Evolutionary conservation across 2,329 filamentous ascomycete genomes (phyloP), one percentile per base, ranked within the genome.

Genomic region (Aspergillus fischeri): DNA sequence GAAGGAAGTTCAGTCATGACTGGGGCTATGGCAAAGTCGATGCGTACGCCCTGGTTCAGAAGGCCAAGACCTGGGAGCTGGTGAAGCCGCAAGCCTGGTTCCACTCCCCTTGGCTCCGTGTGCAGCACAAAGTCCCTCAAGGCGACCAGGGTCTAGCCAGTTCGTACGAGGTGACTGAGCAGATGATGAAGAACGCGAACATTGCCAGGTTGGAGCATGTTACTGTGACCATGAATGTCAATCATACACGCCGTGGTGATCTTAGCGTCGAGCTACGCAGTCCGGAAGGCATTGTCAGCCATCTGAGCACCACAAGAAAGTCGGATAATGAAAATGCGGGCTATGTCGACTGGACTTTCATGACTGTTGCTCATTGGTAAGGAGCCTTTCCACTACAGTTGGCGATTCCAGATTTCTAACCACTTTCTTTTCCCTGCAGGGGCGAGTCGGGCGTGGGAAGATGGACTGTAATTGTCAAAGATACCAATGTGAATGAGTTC

Each of bases 11-110:
- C 78, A 97, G 92, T 70, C 94, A 99, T 73, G 91, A 91, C 49
- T 99, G 89, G 76, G 94, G 93, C 47, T 99, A 96, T 69, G 94
- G 94, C 70, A 97, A 97, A 77, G 84, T 97, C 42, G 94, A 99
- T 72, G 89, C 89, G 0, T 96, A 88, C 69, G 84, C 85, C 17
- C 84, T 96, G 52, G 90, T 99, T 17, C 88, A 97, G 68, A 85
- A 83, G 54, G 92, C 94, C 55, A 95, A 91, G 78, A 85, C 82
- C 0, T 97, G 91, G 87, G 81, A 91, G 63, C 83, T 87, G 21
- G 92, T 97, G 62, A 97, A 97, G 75, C 93, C 94, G 8, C 94
- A 99, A 75, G 88, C 92, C 5, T 99, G 94, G 93, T 92, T 83
- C 73, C 92, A 89, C 73, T 95, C 92, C 11, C 93, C 94, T 0